Percentiles rank a stretch among this genome's conserved stretches.
phyloP scores from a whole-genome alignment of 1,284 basidiomycete species.

The Hymenochaete sp. region DNA sequence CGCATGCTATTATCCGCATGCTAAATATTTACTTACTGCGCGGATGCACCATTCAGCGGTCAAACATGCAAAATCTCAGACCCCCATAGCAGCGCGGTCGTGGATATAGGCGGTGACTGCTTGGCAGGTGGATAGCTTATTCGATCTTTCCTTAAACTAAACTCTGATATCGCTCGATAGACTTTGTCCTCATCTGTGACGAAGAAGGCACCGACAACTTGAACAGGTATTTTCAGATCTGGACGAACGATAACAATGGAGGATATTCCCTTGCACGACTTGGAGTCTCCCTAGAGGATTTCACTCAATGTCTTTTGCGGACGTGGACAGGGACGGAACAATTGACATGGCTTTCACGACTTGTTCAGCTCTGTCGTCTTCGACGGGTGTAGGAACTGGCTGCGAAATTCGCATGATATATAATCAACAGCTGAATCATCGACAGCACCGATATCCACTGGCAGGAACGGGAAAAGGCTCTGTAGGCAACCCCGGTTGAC shows the following conservation, averaged over 20 bases:
- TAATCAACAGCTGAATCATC: conserved; percentile 91
- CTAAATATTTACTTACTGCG: too few relatives aligned
- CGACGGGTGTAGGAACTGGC: conserved; percentile 58
- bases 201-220: conserved; percentile 38
- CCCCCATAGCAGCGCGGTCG: conserved; percentile 92
- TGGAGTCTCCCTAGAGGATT: conserved; percentile 70
- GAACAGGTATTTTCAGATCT: conserved; percentile 77
- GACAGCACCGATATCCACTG: too few relatives aligned
- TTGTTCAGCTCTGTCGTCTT: conserved; percentile 62
- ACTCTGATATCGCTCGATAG: too few relatives aligned
- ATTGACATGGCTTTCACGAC: conserved; percentile 92
- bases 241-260: too few relatives aligned
- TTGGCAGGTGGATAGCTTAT: too few relatives aligned
- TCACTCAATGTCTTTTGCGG: conserved; percentile 82
- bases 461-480: too few relatives aligned
- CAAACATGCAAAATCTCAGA: conserved; percentile 67
- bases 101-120: conserved; percentile 95
- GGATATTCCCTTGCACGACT: conserved; percentile 63
- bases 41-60: conserved; percentile 52
- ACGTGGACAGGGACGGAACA: conserved; percentile 93
- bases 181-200: conserved; percentile 87
- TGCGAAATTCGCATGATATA: conserved; percentile 90
- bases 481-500: too few relatives aligned
- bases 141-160: too few relatives aligned
- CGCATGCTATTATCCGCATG: too few relatives aligned